These are phyloP conservation scores for Populus davidiana DNA, from an alignment of 345 rosid genomes.

Conservation along the genomic window DNA sequence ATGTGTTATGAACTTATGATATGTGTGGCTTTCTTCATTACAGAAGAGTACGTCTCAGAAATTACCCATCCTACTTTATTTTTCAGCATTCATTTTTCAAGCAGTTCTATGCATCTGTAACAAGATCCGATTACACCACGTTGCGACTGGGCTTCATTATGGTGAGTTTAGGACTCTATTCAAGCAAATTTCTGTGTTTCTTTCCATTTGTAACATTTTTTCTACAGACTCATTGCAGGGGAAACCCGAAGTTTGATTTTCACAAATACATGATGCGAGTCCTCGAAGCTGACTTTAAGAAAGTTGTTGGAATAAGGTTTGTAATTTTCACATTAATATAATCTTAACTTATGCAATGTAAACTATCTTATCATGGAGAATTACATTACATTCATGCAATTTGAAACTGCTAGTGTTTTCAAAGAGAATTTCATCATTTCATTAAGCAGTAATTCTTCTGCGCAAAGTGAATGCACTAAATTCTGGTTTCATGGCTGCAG, in stretches of 20 bases:
- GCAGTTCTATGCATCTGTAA: constrained; percentile 80
- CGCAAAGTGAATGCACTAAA: neutral
- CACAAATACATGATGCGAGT: constrained; percentile 82
- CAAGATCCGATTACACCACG: constrained; percentile 68
- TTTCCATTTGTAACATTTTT: constrained; percentile 5
- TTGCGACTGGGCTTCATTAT: constrained; percentile 74
- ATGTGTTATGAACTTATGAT: neutral
- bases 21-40: neutral
- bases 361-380: neutral
- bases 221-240: constrained; percentile 68
- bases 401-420: neutral
- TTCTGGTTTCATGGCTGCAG: constrained; percentile 41
- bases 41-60: neutral
- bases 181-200: neutral
- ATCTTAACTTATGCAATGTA: neutral
- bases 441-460: neutral
- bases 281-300: constrained; percentile 90
- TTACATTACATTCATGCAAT: neutral
- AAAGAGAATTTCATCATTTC: neutral
- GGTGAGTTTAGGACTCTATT: constrained; percentile 36
- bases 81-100: constrained; percentile 78
- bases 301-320: constrained; percentile 90
- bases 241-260: constrained; percentile 73
- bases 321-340: constrained; percentile 2
- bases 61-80: neutral